Evolutionary conservation across 208 protist genomes (phyloP), one percentile per base, ranked within the genome.

Genomic region (Crithidia acanthocephali): DNA sequence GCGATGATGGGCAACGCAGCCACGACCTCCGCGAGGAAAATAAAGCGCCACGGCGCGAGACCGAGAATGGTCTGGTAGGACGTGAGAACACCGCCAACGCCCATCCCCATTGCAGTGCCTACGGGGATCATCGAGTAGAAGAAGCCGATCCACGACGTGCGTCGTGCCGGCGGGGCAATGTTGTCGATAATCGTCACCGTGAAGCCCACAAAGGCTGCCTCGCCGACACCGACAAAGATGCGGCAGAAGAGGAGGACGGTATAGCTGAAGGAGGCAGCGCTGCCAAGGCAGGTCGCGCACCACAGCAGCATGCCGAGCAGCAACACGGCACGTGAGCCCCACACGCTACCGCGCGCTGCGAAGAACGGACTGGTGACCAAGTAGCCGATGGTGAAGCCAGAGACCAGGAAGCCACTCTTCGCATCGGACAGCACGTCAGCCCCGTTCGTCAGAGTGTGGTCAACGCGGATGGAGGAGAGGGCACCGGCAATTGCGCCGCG

Each of bases 121-220:
- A 95, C 76, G 23, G 91, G 88, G 30, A 96, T 94, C 81, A 88
- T 94, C 5, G 87, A 82, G 71, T 93, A 97, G 66, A 94, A 97
- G 61, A 83, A 75, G 50, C 88, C 90, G 35, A 96, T 86, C 81
- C 85, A 97, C 48, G 85, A 68, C 28, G 90, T 96, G 32, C 90
- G 88, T 18, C 48, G 63, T 2, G 56, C 28, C 3, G 53, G 28
- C 13, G 94, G 92, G 1, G 92, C 91, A 45, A 95, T 90, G 66
- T 80, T 83, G 67, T 95, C 90, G 30, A 96, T 91, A 18, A 90
- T 87, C 16, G 92, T 95, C 3, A 94, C 80, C 4, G 81, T 84
- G 58, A 93, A 92, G 10, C 90, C 91, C 2, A 91, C 79, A 74
- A 91, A 96, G 4, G 88, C 87, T 2, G 91, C 94, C 68, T 96